phyloP scores from a whole-genome alignment of 768 basidiomycete species.

The Lactarius trivialis region DNA sequence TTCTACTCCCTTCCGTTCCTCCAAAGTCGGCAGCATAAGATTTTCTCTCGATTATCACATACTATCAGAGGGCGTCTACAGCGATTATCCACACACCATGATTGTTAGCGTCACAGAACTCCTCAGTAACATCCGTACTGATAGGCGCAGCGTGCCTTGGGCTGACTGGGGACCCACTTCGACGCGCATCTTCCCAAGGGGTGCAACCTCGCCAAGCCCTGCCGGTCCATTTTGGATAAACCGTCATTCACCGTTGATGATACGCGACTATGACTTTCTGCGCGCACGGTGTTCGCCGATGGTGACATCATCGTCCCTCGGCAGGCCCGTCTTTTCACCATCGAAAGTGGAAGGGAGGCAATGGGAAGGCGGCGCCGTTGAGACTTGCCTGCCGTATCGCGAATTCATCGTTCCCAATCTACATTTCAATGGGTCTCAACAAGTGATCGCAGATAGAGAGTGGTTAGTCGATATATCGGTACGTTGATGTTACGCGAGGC shows the following conservation, averaged over 20 bases:
- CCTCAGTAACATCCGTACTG: background rate
- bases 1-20: constrained; percentile 11
- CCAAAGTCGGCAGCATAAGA: constrained; percentile 6
- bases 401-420: background rate
- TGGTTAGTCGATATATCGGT: background rate
- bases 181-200: background rate
- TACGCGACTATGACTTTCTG: constrained; percentile 7
- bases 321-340: background rate
- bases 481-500: background rate
- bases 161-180: constrained; percentile 6
- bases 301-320: background rate
- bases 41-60: constrained; percentile 1
- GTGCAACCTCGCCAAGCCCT: background rate
- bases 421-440: background rate
- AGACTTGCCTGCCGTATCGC: background rate
- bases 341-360: background rate
- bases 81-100: background rate
- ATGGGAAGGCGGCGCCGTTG: constrained; percentile 2
- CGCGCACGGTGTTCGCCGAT: background rate
- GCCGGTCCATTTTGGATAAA: constrained; percentile 10
- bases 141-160: background rate
- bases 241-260: background rate
- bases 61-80: background rate
- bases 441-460: background rate
- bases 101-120: constrained; percentile 4